Conservation (phyloP, 2,329 filamentous ascomycete species). For the Nemania diffusa region DNA sequence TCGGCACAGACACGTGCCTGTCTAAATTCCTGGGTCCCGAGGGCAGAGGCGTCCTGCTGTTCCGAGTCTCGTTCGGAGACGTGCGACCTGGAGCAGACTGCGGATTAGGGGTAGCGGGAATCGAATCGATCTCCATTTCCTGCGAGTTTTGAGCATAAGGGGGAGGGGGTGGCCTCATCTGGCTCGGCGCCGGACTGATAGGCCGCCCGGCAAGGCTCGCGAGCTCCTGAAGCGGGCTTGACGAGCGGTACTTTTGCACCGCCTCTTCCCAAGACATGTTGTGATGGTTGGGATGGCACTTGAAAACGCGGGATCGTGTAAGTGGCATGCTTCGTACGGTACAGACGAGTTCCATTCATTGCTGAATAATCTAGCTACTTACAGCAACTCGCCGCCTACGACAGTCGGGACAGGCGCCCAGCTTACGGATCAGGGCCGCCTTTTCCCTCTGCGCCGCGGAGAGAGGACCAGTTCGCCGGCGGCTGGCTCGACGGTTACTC, state of each 20-base stretch:
- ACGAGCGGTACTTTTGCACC: constrained; percentile 63
- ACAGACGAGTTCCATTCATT: constrained; percentile 11
- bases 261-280: constrained; percentile 71
- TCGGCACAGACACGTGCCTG: constrained; percentile 56
- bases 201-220: constrained; percentile 56
- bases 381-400: constrained; percentile 67
- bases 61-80: constrained; percentile 59
- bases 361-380: constrained; percentile 50
- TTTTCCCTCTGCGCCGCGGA: constrained; percentile 68
- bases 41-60: constrained; percentile 64
- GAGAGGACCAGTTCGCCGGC: constrained; percentile 68
- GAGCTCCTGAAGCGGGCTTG: constrained; percentile 64
- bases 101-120: constrained; percentile 45
- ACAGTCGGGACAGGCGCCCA: constrained; percentile 68
- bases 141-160: constrained; percentile 58
- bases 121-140: constrained; percentile 66
- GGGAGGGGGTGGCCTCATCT: constrained; percentile 54
- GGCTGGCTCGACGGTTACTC: constrained; percentile 64
- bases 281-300: constrained; percentile 69
- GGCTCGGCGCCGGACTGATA: constrained; percentile 58
- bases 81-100: constrained; percentile 50
- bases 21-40: constrained; percentile 63
- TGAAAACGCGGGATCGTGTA: constrained; percentile 47
- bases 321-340: constrained; percentile 33
- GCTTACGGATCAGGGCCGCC: constrained; percentile 68